A percentile compares a stretch with the other conserved stretches of the same genome.
Evolutionary conservation across 176 grass and related monocot genomes (phyloP).

Genomic region (Musa beccarii): DNA sequence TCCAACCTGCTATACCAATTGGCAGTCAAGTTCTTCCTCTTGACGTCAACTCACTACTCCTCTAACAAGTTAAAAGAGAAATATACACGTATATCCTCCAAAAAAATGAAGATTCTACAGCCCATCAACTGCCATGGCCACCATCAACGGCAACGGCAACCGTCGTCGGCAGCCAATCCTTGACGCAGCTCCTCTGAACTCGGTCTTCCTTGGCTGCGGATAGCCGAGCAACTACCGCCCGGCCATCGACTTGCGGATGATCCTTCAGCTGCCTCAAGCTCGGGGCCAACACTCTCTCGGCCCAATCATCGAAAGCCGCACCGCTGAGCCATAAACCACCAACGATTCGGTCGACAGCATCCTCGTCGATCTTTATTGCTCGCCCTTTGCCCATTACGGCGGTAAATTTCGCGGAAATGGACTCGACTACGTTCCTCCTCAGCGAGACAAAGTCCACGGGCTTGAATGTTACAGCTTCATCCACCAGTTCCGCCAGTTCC

Average conservation of each 20-base stretch:
- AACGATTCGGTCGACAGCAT: constrained; percentile 61
- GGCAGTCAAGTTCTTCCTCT: not conserved
- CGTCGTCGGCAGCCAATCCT: constrained; percentile 36
- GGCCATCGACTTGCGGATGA: constrained; percentile 32
- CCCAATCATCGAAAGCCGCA: constrained; percentile 64
- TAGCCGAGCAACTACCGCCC: constrained; percentile 30
- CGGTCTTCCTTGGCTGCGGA: constrained; percentile 24
- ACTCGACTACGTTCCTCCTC: constrained; percentile 46
- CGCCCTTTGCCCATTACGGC: constrained; percentile 30
- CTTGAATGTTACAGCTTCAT: constrained; percentile 59
- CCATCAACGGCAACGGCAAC: constrained; percentile 55
- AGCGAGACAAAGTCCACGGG: constrained; percentile 57
- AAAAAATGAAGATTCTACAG: constrained; percentile 43
- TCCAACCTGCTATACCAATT: not conserved
- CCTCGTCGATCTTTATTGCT: constrained; percentile 67
- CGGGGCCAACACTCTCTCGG: constrained; percentile 38
- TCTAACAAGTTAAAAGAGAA: constrained; percentile 18
- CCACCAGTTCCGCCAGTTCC: constrained; percentile 52
- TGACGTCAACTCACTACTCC: not conserved
- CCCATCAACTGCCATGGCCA: constrained; percentile 32
- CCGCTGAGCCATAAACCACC: constrained; percentile 49
- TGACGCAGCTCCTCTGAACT: constrained; percentile 16
- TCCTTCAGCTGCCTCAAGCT: constrained; percentile 56
- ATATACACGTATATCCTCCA: constrained; percentile 78
- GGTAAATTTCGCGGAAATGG: constrained; percentile 50